Evolutionary conservation across 2,329 filamentous ascomycete species (phyloP), one percentile per base, ranked within the genome.

Genomic region (Pyricularia pennisetigena): DNA sequence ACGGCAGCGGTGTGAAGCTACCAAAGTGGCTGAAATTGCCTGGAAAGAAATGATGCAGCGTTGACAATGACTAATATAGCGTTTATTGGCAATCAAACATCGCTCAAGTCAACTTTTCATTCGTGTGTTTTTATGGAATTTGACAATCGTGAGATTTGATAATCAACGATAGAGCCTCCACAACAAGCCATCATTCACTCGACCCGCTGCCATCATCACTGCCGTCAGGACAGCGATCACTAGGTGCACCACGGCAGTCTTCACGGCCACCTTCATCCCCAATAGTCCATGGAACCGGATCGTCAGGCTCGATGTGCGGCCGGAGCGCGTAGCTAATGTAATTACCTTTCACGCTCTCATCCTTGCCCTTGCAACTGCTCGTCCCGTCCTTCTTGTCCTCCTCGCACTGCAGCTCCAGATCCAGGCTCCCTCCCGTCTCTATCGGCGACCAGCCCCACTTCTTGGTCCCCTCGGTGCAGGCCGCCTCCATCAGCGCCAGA

Each of bases 11-110:
- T 23, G 59, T 64, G 77, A 82, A 82, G 72, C 70, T 84, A 69
- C 90, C 90, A 24, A 93, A 91, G 76, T 92, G 91, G 86, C 78
- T 94, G 59, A 91, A 90, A 77, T 78, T 90, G 68, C 82, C 88
- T 32, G 87, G 86, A 8, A 93, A 91, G 84, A 93, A 92, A 80
- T 91, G 76, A 62, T 14, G 23, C 23, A 62, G 59, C 24, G 59
- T 29, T 16, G 23, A n/a, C n/a, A n/a, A 61, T 12, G 7, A 62
- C 16, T 8, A 62, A 29, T 62, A 8, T 26, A 28, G 26, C 20
- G 20, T 28, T 28, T 62, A 28, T 28, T 28, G 14, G 26, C 26
- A 28, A 28, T 29, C 24, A 62, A 62, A 2, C 26, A 28, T 28
- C 26, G 59, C 10, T 16, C 59, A 29, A 28, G 26, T 12, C n/a